Evolutionary conservation across 2,329 filamentous ascomycete species (phyloP), one percentile per base, ranked within the genome.

Genomic region (Magnaporthiopsis incrustans): DNA sequence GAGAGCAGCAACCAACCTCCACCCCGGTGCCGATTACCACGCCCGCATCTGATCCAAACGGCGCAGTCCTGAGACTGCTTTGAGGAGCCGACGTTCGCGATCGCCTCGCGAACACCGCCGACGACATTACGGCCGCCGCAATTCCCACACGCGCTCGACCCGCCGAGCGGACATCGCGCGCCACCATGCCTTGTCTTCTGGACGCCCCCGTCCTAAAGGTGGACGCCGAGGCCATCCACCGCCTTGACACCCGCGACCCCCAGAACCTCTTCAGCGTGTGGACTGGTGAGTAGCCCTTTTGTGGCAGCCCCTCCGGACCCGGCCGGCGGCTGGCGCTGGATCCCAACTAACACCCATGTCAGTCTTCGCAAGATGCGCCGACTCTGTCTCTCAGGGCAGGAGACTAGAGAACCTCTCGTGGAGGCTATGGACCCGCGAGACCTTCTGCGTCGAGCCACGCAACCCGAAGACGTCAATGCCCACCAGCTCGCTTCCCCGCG

Each of bases 251-350:
- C 1, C 85, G 89, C 69, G 96, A 96, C 76, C 89, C 91, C 33
- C 91, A 96, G 78, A 96, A 93, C 74, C 86, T 98, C 62, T 96
- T 95, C 79, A 93, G 91, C 81, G 96, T 98, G 86, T 97, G 93
- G 92, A 94, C 92, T 76, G 91, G 92, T 96, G 79, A 85, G 44
- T 53, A 53, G 90, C 27, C 64, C 57, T 44, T 63, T 61, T 57
- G 30, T 63, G 65, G 67, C 68, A 66, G 59, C 22, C 18, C 64
- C 32, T 27, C 33, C 11, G 32, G 32, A 56, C 62, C 56, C 57
- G n/a, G 66, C 64, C 50, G 35, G 64, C 60, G 30, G 25, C 58
- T 63, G 44, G 63, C 35, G 57, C 50, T 8, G 53, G 26, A 33
- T 33, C 62, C 63, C 66, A 63, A 69, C 76, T 78, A 70, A 79